phyloP scores from a whole-genome alignment of 1,139 yeast genomes.

The Suhomyces terraborum region DNA sequence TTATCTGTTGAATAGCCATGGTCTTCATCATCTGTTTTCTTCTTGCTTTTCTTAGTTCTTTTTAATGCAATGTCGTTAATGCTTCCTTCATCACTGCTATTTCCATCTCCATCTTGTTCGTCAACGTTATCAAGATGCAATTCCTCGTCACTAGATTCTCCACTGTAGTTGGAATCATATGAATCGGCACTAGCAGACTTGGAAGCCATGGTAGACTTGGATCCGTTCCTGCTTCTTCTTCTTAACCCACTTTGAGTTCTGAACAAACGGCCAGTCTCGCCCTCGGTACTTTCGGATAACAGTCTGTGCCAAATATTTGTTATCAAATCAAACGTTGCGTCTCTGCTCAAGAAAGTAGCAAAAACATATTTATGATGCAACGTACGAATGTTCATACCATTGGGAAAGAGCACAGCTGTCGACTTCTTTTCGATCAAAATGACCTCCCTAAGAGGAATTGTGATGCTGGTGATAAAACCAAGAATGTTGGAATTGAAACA shows the following conservation, averaged over 20 bases:
- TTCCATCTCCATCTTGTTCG: conserved; percentile 11
- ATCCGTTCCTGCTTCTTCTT: conserved; percentile 15
- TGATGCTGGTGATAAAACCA: conserved; percentile 70
- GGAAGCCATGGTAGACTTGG: conserved; percentile 16
- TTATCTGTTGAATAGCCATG: conserved; percentile 9
- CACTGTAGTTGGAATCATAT: conserved; percentile 7
- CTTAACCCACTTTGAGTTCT: conserved; percentile 6
- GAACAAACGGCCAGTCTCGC: conserved; percentile 8
- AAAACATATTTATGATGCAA: conserved; percentile 70
- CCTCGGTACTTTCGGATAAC: conserved; percentile 30
- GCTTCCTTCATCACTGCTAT: conserved; percentile 9
- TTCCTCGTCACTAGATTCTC: conserved; percentile 6
- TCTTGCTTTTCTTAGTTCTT: conserved; percentile 9
- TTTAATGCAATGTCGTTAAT: conserved; percentile 9
- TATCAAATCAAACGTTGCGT: conserved; percentile 60
- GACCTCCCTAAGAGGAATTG: conserved; percentile 69
- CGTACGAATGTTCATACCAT: conserved; percentile 71
- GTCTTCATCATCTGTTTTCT: conserved; percentile 9
- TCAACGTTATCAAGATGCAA: conserved; percentile 11
- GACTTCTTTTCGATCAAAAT: conserved; percentile 70
- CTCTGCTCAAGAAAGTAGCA: conserved; percentile 73
- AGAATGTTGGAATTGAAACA: conserved; percentile 73
- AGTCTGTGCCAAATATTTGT: conserved; percentile 62
- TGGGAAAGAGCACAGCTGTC: conserved; percentile 74
- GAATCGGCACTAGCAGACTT: conserved; percentile 16